Percentiles rank a stretch among this genome's conserved stretches.
These are phyloP conservation scores for Xerocomus subilludens DNA, from an alignment of 1,284 basidiomycete genomes.

Conservation along the genomic window DNA sequence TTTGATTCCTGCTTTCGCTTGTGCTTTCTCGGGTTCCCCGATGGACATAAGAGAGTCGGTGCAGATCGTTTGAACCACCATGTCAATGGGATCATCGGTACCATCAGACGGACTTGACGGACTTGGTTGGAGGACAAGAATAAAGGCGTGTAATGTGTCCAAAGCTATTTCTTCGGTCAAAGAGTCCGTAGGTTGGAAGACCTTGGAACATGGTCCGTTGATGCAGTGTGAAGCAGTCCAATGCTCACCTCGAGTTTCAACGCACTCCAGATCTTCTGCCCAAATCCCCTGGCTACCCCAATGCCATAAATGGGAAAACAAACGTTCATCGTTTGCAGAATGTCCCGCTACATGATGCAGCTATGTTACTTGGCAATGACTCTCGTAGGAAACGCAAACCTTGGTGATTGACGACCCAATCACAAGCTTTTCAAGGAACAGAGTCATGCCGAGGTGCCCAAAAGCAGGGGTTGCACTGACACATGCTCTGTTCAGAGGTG, in stretches of 20 bases:
- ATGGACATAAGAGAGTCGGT: conserved; percentile 83
- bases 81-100: conserved; percentile 60
- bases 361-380: neutral
- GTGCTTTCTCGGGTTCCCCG: conserved; percentile 90
- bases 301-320: conserved; percentile 89
- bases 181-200: conserved; percentile 88
- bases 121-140: conserved; percentile 74
- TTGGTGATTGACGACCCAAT: conserved; percentile 88
- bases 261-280: conserved; percentile 85
- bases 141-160: conserved; percentile 73
- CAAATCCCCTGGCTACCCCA: conserved; percentile 68
- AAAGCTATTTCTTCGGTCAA: conserved; percentile 80
- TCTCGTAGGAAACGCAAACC: conserved; percentile 58
- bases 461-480: conserved; percentile 85
- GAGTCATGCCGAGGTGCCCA: conserved; percentile 84
- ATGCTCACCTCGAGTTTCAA: conserved; percentile 83
- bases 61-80: conserved; percentile 78
- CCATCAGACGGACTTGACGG: conserved; percentile 52
- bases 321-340: conserved; percentile 76
- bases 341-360: conserved; percentile 71
- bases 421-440: conserved; percentile 93
- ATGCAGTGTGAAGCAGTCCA: conserved; percentile 1
- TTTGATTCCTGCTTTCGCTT: conserved; percentile 86
- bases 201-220: conserved; percentile 59
- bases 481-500: conserved; percentile 59